A percentile compares a stretch with the other conserved stretches of the same genome.
Conservation (phyloP, 345 rosid genomes). For the Hypericum perforatum region DNA sequence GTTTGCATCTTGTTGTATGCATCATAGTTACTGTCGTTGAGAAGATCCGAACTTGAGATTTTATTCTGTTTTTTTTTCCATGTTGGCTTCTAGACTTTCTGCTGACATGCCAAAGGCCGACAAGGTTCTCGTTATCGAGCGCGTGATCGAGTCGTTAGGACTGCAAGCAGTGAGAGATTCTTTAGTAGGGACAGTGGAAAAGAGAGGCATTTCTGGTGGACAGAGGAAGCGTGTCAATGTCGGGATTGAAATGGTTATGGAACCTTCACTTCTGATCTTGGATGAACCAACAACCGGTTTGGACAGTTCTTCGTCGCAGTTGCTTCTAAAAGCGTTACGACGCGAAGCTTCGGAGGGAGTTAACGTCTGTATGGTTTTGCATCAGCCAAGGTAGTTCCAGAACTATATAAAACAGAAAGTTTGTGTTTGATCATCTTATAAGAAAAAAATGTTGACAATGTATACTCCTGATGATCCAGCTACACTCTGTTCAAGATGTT, state of each 20-base stretch:
- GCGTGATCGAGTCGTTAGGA: constrained; percentile 85
- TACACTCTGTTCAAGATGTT: constrained; percentile 80
- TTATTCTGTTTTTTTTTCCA: constrained; percentile 6
- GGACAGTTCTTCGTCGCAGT: constrained; percentile 77
- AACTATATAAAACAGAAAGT: too few relatives aligned
- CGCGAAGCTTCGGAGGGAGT: constrained; percentile 93
- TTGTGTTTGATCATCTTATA: neutral
- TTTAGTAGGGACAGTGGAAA: constrained; percentile 79
- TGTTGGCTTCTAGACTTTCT: constrained; percentile 37
- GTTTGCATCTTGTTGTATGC: neutral
- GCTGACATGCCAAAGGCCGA: constrained; percentile 77
- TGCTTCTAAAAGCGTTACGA: constrained; percentile 73
- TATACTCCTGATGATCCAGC: constrained; percentile 31
- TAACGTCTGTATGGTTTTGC: constrained; percentile 78
- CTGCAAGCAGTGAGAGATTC: constrained; percentile 76
- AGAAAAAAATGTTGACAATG: neutral
- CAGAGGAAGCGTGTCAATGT: constrained; percentile 90
- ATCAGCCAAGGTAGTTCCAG: constrained; percentile 96
- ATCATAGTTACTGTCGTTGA: neutral
- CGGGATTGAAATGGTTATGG: constrained; percentile 93
- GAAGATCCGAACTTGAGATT: too few relatives aligned
- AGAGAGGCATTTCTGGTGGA: constrained; percentile 92
- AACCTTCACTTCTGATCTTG: constrained; percentile 78
- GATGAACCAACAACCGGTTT: constrained; percentile 93
- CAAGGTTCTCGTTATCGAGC: constrained; percentile 75